Conservation (phyloP, 2,329 filamentous ascomycete species). For the Alternaria gansuensis region DNA sequence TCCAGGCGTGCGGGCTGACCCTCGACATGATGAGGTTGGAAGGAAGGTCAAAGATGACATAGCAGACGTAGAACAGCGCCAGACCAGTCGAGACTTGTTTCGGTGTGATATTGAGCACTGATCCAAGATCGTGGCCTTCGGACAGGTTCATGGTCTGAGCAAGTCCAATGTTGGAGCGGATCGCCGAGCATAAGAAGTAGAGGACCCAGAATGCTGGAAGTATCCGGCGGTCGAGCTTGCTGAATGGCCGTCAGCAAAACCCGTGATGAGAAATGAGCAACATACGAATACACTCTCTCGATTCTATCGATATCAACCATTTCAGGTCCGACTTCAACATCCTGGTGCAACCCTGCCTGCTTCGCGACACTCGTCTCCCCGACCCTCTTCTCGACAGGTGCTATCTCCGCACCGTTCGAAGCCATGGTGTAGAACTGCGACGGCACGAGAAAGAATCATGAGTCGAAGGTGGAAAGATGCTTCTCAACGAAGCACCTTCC, state of each 20-base stretch:
- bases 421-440: conserved; percentile 30
- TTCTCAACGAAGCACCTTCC: conserved; percentile 6
- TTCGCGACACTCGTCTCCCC: conserved; percentile 29
- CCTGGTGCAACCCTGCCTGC: conserved; percentile 40
- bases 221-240: conserved; percentile 67
- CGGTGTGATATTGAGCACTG: conserved; percentile 72
- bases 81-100: conserved; percentile 85
- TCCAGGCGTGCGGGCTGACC: conserved; percentile 86
- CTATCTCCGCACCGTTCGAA: conserved; percentile 26
- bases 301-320: conserved; percentile 50
- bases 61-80: conserved; percentile 90
- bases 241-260: conserved; percentile 34
- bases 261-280: not conserved
- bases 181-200: conserved; percentile 91
- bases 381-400: conserved; percentile 32
- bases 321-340: conserved; percentile 47
- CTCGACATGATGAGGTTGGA: conserved; percentile 90
- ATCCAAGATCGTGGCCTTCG: conserved; percentile 76
- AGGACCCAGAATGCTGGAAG: conserved; percentile 84
- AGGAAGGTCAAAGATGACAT: conserved; percentile 87
- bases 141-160: conserved; percentile 91
- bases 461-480: conserved; percentile 10
- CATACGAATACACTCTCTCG: conserved; percentile 52
- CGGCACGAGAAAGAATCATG: conserved; percentile 18
- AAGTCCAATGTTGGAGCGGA: conserved; percentile 89